Conservation (phyloP, 495 filamentous ascomycete genomes). For the Daldinia childiae region DNA sequence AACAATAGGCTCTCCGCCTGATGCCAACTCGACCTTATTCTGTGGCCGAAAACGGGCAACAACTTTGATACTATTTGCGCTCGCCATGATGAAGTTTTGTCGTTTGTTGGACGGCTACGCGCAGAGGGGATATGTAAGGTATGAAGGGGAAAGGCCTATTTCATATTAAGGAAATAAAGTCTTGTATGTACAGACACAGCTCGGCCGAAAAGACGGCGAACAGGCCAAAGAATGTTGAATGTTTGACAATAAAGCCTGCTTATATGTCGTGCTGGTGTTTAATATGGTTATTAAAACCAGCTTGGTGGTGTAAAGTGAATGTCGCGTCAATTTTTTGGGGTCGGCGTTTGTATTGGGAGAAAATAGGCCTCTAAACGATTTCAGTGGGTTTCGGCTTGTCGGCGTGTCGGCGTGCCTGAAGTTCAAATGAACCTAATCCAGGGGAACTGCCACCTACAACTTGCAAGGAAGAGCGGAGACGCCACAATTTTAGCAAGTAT, state of each 20-base stretch:
- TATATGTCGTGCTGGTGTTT: constrained; percentile 22
- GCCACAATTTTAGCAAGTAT: constrained; percentile 23
- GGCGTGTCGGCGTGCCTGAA: constrained; percentile 33
- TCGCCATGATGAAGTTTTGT: constrained; percentile 56
- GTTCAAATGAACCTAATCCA: constrained; percentile 28
- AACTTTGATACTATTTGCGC: constrained; percentile 74
- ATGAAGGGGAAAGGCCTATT: constrained; percentile 34
- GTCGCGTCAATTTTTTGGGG: constrained; percentile 35
- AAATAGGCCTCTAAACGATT: constrained; percentile 33
- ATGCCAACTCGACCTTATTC: constrained; percentile 89
- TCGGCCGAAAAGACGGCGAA: constrained; percentile 45
- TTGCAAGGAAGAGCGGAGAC: constrained; percentile 37
- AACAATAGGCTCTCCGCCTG: constrained; percentile 91
- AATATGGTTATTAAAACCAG: not conserved
- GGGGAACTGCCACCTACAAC: constrained; percentile 25
- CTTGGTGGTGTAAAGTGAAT: constrained; percentile 15
- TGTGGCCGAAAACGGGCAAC: constrained; percentile 97
- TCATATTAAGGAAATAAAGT: constrained; percentile 42
- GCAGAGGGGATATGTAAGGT: constrained; percentile 41
- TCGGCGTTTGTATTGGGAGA: constrained; percentile 34
- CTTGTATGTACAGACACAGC: constrained; percentile 36
- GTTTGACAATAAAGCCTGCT: constrained; percentile 31
- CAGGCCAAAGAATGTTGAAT: constrained; percentile 39
- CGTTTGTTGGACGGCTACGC: constrained; percentile 50
- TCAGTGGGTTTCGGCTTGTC: constrained; percentile 31